phyloP scores from a whole-genome alignment of 164 flowering plant species.

The Hamamelis virginiana region DNA sequence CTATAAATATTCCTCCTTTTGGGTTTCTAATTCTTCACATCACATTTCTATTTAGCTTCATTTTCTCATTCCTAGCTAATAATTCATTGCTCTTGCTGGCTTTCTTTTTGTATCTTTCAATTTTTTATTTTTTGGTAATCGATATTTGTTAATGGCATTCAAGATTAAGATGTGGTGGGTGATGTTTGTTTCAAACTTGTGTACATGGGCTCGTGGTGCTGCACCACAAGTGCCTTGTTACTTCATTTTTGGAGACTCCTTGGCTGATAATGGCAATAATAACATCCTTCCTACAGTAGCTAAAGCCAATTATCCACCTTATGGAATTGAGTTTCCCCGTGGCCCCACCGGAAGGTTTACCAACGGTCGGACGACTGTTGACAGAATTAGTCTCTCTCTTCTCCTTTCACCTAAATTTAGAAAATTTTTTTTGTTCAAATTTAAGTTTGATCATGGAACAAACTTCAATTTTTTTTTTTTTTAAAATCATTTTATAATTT shows the following conservation, averaged over 20 bases:
- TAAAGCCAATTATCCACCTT: conserved; percentile 24
- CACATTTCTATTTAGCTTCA: too few species aligned
- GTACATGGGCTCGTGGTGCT: conserved; percentile 1
- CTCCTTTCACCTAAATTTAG: not conserved
- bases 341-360: conserved; percentile 28
- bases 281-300: conserved; percentile 16
- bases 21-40: not conserved
- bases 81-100: not conserved
- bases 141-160: too few species aligned
- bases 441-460: not conserved
- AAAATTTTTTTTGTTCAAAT: not conserved
- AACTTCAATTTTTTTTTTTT: not conserved
- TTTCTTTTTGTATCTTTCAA: not conserved
- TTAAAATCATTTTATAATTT: too few species aligned
- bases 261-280: conserved; percentile 29
- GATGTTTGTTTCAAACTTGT: not conserved
- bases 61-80: not conserved
- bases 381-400: conserved; percentile 17
- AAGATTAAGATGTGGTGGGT: not conserved
- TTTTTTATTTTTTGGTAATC: not conserved
- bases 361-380: conserved; percentile 21
- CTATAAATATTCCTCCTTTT: not conserved
- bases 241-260: conserved; percentile 32
- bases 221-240: conserved; percentile 9
- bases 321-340: conserved; percentile 21